Conservation (phyloP, 2,329 filamentous ascomycete genomes). For the Colletotrichum caudatum region DNA sequence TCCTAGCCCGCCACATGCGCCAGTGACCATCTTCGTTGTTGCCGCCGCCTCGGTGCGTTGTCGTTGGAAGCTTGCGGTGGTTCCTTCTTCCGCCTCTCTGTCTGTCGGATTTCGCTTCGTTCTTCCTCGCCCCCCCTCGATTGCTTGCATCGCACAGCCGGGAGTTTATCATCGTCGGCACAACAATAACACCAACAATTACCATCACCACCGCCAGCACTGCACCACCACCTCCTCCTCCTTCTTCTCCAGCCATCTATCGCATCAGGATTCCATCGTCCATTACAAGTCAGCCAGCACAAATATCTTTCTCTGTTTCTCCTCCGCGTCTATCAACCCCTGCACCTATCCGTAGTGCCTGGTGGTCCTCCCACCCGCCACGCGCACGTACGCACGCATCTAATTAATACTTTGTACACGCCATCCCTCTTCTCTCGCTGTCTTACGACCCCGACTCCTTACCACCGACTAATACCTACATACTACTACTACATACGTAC, state of each 20-base stretch:
- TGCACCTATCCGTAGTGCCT: conserved; percentile 7
- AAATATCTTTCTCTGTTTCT: neutral
- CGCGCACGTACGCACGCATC: conserved; percentile 16
- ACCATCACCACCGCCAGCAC: neutral
- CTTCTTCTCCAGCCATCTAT: neutral
- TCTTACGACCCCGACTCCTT: neutral
- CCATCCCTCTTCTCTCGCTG: neutral
- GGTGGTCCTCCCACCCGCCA: conserved; percentile 15
- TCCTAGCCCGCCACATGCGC: conserved; percentile 15
- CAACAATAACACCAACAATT: neutral
- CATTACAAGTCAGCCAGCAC: neutral
- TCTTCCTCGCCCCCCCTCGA: neutral
- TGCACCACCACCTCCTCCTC: neutral
- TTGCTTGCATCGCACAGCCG: neutral
- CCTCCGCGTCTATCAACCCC: neutral
- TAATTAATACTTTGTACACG: neutral
- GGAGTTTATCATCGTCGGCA: neutral
- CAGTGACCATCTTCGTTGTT: conserved; percentile 14
- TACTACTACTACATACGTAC: neutral
- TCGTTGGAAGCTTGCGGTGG: neutral
- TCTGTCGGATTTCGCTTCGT: conserved; percentile 3
- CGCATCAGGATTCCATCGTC: neutral
- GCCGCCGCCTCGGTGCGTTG: conserved; percentile 2
- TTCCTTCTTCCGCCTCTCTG: neutral
- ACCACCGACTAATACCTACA: neutral